Conservation (phyloP, 331 rosid genomes). For the Telfairia occidentalis region DNA sequence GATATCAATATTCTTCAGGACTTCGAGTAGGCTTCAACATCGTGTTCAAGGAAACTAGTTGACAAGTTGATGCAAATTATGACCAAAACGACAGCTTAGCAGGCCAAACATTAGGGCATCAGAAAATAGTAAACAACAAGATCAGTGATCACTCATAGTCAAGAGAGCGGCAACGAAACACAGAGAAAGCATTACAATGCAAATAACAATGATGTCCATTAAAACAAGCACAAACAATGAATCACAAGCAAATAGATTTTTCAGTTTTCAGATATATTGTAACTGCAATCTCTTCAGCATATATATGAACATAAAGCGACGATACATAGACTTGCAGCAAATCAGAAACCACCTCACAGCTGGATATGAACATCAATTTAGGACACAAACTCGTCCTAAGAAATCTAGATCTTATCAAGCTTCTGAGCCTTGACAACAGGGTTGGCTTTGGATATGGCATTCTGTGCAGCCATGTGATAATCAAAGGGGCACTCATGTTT, state of each 20-base stretch:
- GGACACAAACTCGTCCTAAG: background rate
- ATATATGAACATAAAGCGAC: slow-evolving; percentile 8
- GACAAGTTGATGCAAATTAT: background rate
- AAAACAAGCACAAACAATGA: slow-evolving; percentile 5
- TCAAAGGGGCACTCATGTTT: slow-evolving; percentile 70
- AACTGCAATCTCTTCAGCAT: slow-evolving; percentile 4
- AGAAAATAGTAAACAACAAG: background rate
- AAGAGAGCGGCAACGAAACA: background rate
- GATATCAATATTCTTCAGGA: background rate
- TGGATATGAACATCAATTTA: slow-evolving; percentile 12
- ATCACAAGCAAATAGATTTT: slow-evolving; percentile 10
- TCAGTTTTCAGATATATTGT: slow-evolving; percentile 3
- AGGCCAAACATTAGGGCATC: background rate
- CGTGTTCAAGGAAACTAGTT: background rate
- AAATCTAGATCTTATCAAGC: slow-evolving; percentile 68
- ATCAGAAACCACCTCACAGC: background rate
- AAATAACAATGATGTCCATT: background rate
- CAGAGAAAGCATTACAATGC: background rate
- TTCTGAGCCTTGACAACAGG: slow-evolving; percentile 82
- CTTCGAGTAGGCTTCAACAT: background rate
- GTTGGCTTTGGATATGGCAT: slow-evolving; percentile 85
- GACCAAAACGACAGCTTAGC: background rate
- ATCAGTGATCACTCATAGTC: background rate
- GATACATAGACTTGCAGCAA: slow-evolving; percentile 9
- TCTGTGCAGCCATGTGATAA: slow-evolving; percentile 70